Evolutionary conservation across 768 basidiomycete species (phyloP).

Genomic region (Wakefieldia striispora): DNA sequence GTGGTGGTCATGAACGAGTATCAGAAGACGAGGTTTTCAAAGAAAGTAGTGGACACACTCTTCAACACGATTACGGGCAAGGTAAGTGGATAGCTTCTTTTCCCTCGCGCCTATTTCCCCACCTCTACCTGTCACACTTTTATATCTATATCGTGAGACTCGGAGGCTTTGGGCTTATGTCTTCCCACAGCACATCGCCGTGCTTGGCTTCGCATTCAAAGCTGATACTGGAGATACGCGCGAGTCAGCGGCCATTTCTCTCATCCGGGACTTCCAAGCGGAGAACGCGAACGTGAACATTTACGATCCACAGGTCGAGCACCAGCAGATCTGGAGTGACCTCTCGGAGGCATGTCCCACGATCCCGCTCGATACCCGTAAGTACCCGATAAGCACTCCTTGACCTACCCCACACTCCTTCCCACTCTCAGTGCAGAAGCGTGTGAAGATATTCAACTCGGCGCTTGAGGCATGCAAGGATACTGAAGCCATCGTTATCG

Average conservation of each 20-base stretch:
- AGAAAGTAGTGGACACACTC: conserved; percentile 93
- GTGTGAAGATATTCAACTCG: conserved; percentile 72
- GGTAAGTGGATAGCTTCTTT: conserved; percentile 39
- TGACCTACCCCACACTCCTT: not conserved
- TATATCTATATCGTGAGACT: conserved; percentile 6
- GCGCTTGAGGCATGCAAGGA: conserved; percentile 86
- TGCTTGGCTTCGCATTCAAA: conserved; percentile 98
- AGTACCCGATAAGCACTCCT: conserved; percentile 23
- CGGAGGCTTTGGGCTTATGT: conserved; percentile 2
- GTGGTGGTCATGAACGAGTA: conserved; percentile 99
- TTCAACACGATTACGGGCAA: conserved; percentile 99
- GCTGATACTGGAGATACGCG: conserved; percentile 99
- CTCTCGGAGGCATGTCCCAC: conserved; percentile 67
- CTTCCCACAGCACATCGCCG: conserved; percentile 73
- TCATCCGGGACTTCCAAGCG: conserved; percentile 89
- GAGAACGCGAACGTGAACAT: conserved; percentile 86
- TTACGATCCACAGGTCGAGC: conserved; percentile 89
- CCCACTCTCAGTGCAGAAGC: conserved; percentile 68
- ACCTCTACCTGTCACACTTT: not conserved
- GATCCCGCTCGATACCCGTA: conserved; percentile 64
- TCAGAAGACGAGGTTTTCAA: conserved; percentile 94
- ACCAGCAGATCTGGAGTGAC: conserved; percentile 85
- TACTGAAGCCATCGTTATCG: conserved; percentile 92
- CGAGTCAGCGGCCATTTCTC: conserved; percentile 92
- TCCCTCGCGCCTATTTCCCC: not conserved